phyloP scores from a whole-genome alignment of 1,284 basidiomycete genomes.

The Pyrrhoderma noxium region DNA sequence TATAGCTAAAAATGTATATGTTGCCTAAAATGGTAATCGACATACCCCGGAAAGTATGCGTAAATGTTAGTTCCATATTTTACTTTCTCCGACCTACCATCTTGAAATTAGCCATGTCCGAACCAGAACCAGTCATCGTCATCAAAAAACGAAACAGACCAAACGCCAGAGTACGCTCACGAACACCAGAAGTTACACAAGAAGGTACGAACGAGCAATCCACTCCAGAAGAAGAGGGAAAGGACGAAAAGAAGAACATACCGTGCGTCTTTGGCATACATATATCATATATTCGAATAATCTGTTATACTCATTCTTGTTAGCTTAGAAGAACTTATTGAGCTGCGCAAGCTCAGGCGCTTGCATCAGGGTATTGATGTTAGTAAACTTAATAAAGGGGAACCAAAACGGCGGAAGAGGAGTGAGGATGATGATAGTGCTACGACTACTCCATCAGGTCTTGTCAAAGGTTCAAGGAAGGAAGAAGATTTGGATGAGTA shows the following conservation, averaged over 20 bases:
- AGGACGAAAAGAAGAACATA: slow-evolving; percentile 35
- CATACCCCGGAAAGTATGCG: too few species aligned
- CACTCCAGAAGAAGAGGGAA: slow-evolving; percentile 20
- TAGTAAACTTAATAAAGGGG: slow-evolving; percentile 78
- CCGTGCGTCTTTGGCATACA: slow-evolving; percentile 39
- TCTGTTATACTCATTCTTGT: slow-evolving; percentile 9
- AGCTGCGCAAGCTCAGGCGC: slow-evolving; percentile 73
- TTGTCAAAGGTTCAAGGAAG: slow-evolving; percentile 41
- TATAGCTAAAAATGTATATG: too few species aligned
- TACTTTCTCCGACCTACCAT: neutral
- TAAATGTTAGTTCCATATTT: too few species aligned
- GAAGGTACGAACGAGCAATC: slow-evolving; percentile 21
- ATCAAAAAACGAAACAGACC: slow-evolving; percentile 62
- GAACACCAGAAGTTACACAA: slow-evolving; percentile 24
- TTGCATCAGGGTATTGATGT: slow-evolving; percentile 81
- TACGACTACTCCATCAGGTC: slow-evolving; percentile 33
- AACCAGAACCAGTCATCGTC: slow-evolving; percentile 27
- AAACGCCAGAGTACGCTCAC: slow-evolving; percentile 41
- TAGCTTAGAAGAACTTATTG: slow-evolving; percentile 80
- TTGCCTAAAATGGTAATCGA: too few species aligned
- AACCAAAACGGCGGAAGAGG: slow-evolving; percentile 65
- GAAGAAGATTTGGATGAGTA: slow-evolving; percentile 50
- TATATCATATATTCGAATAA: neutral
- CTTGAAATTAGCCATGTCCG: neutral
- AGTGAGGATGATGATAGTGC: slow-evolving; percentile 40